A percentile compares a stretch with the other conserved stretches of the same genome.
Conservation (phyloP, 805 yeast genomes). For the Metschnikowia orientalis region DNA sequence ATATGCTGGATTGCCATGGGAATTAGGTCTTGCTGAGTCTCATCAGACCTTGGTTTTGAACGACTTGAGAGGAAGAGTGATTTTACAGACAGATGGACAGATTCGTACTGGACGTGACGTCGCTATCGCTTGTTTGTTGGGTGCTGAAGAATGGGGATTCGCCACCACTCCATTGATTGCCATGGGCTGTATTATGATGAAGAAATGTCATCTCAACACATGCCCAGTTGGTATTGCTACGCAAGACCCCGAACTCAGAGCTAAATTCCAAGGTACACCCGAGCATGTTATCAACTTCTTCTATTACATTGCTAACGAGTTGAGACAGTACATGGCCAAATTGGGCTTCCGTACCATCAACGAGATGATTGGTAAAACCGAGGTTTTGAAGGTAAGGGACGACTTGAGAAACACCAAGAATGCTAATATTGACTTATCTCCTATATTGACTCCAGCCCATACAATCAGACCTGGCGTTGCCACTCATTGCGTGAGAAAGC, state of each 20-base stretch:
- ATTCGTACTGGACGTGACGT: constrained; percentile 94
- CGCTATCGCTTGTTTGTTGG: constrained; percentile 91
- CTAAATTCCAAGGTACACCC: constrained; percentile 93
- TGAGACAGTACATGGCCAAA: constrained; percentile 88
- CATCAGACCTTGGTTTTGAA: constrained; percentile 95
- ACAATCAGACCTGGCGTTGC: constrained; percentile 95
- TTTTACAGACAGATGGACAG: constrained; percentile 98
- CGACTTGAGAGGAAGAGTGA: constrained; percentile 92
- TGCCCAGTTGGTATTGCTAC: constrained; percentile 99
- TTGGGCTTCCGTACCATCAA: constrained; percentile 93
- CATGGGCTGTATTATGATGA: constrained; percentile 95
- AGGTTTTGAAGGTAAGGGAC: constrained; percentile 79
- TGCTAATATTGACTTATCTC: constrained; percentile 84
- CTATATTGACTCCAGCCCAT: constrained; percentile 95
- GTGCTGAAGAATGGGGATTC: constrained; percentile 98
- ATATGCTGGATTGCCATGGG: constrained; percentile 98
- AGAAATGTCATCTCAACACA: constrained; percentile 85
- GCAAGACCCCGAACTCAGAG: constrained; percentile 90
- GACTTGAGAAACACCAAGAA: constrained; percentile 85
- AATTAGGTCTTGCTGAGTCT: constrained; percentile 94
- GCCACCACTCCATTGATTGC: constrained; percentile 97
- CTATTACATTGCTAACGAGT: constrained; percentile 89
- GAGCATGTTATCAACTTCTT: constrained; percentile 98
- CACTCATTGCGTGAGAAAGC: constrained; percentile 85
- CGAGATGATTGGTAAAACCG: constrained; percentile 98